Percentiles rank a stretch among this genome's conserved stretches.
phyloP scores from a whole-genome alignment of 345 rosid genomes.

The Bruguiera sexangula region DNA sequence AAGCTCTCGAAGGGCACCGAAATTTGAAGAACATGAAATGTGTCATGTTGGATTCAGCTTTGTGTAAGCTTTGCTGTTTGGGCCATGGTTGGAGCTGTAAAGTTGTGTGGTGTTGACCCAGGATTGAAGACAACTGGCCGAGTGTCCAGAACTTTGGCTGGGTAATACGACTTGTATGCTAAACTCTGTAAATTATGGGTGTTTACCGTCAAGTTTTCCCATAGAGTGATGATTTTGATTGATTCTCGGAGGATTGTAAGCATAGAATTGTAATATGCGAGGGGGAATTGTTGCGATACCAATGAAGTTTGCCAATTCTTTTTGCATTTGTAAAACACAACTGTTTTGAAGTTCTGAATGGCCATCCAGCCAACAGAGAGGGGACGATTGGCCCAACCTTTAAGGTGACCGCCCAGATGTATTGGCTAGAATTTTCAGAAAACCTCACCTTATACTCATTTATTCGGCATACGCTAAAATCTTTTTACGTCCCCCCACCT shows the following conservation, averaged over 20 bases:
- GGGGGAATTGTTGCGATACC: not conserved
- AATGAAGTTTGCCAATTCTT: not conserved
- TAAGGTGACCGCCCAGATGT: too few species aligned
- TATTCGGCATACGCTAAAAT: too few species aligned
- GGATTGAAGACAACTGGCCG: conserved; percentile 5
- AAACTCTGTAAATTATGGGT: conserved; percentile 27
- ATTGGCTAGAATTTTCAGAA: too few species aligned
- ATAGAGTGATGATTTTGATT: conserved; percentile 20
- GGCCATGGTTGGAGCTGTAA: conserved; percentile 4
- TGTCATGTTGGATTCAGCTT: conserved; percentile 2
- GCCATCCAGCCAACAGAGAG: too few species aligned
- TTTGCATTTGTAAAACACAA: not conserved
- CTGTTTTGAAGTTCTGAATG: too few species aligned
- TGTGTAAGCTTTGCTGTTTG: conserved; percentile 25
- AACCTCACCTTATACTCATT: too few species aligned
- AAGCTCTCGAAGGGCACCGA: conserved; percentile 18
- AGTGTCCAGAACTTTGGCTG: not conserved
- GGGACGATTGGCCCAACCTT: too few species aligned
- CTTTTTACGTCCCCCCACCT: too few species aligned
- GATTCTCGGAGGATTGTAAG: conserved; percentile 20
- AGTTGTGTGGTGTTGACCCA: not conserved
- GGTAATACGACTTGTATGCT: not conserved
- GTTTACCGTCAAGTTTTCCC: conserved; percentile 15
- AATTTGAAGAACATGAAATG: conserved; percentile 15
- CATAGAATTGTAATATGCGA: not conserved